Conservation (phyloP, 352 stramenopile genomes). For the Phytopythium kandeliae region DNA sequence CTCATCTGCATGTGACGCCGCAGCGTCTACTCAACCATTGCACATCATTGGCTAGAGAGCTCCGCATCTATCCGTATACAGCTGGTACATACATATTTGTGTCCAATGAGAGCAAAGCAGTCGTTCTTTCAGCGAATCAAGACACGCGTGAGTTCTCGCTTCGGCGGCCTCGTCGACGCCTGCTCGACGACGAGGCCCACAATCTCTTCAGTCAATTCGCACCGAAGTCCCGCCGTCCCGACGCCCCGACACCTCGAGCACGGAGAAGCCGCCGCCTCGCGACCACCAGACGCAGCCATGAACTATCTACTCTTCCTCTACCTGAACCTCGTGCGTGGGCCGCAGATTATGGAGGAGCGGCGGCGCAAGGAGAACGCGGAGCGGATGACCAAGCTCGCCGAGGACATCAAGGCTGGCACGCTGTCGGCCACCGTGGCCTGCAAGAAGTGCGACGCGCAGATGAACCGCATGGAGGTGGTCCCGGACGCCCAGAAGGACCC, state of each 20-base stretch:
- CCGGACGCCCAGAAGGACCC: constrained; percentile 17
- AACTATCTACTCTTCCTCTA: constrained; percentile 79
- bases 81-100: too few species aligned
- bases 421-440: constrained; percentile 40
- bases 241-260: not conserved
- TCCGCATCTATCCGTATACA: constrained; percentile 6
- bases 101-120: too few species aligned
- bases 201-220: too few species aligned
- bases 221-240: constrained; percentile 1
- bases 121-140: too few species aligned
- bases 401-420: constrained; percentile 47
- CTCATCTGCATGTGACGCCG: too few species aligned
- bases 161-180: too few species aligned
- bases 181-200: too few species aligned
- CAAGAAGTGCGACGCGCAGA: constrained; percentile 67
- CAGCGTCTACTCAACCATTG: too few species aligned
- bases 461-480: constrained; percentile 31
- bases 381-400: constrained; percentile 33
- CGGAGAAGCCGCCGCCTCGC: not conserved
- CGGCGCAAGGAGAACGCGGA: constrained; percentile 48
- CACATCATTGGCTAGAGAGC: constrained; percentile 5
- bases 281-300: constrained; percentile 24
- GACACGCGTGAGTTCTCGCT: too few species aligned
- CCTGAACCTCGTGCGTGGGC: constrained; percentile 65
- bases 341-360: constrained; percentile 41